These are phyloP conservation scores for Lichtheimia ornata DNA, from an alignment of 371 early-diverging fungal genomes.

Conservation along the genomic window DNA sequence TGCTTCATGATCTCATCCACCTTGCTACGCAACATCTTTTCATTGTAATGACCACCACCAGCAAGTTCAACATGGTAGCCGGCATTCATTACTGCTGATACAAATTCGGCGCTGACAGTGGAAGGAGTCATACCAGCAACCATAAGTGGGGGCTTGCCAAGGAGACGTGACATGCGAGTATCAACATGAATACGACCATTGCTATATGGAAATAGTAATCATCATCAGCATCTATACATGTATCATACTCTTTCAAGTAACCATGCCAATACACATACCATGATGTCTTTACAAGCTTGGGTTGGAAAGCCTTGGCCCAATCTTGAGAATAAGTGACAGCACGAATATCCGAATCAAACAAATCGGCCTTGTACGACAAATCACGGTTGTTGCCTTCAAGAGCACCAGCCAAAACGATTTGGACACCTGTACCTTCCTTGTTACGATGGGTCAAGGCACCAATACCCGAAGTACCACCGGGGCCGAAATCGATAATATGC, in stretches of 20 bases:
- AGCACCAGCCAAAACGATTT: constrained; percentile 79
- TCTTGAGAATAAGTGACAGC: constrained; percentile 86
- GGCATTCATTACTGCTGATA: constrained; percentile 88
- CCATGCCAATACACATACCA: constrained; percentile 28
- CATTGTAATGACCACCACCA: constrained; percentile 95
- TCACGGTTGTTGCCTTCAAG: constrained; percentile 68
- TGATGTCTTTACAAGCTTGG: constrained; percentile 64
- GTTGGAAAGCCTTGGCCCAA: constrained; percentile 91
- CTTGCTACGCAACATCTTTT: constrained; percentile 78
- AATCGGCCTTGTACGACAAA: constrained; percentile 79
- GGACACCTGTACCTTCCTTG: constrained; percentile 95
- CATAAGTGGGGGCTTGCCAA: constrained; percentile 91
- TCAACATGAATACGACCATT: constrained; percentile 85
- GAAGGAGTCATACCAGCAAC: constrained; percentile 92
- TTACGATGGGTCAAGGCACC: constrained; percentile 89
- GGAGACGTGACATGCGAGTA: constrained; percentile 85
- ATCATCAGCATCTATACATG: constrained; percentile 2
- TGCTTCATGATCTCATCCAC: constrained; percentile 77
- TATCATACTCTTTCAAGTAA: no score
- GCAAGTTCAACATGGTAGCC: constrained; percentile 95
- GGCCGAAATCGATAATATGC: constrained; percentile 94
- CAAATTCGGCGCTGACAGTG: constrained; percentile 77
- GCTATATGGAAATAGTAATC: constrained; percentile 21
- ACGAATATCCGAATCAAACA: constrained; percentile 79
- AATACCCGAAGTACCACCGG: constrained; percentile 88